phyloP scores from a whole-genome alignment of 768 basidiomycete species.

The Boletus vermiculosoides region DNA sequence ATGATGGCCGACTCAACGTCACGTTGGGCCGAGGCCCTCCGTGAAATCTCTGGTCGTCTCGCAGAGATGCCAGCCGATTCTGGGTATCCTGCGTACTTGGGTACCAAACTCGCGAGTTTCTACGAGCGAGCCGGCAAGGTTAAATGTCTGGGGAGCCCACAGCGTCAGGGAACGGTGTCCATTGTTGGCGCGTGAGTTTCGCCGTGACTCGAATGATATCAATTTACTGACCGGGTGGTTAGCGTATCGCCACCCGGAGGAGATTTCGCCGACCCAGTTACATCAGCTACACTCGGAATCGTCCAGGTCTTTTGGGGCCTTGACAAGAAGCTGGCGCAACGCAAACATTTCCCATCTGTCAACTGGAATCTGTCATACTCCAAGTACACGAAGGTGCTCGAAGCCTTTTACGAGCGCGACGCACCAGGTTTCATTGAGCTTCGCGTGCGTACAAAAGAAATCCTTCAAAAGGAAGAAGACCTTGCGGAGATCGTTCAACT shows the following conservation, averaged over 20 bases:
- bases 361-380: conserved; percentile 99
- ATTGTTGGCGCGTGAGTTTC: conserved; percentile 94
- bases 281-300: conserved; percentile 94
- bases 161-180: conserved; percentile 88
- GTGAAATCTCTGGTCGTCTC: conserved; percentile 98
- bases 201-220: background rate
- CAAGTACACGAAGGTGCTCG: conserved; percentile 93
- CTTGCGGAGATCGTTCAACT: conserved; percentile 98
- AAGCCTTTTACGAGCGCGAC: conserved; percentile 86
- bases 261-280: conserved; percentile 99
- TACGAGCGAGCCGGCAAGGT: conserved; percentile 99
- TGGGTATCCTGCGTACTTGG: conserved; percentile 96
- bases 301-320: conserved; percentile 99
- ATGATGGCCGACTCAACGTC: conserved; percentile 99
- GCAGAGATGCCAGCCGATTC: conserved; percentile 99
- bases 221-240: conserved; percentile 11
- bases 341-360: conserved; percentile 99
- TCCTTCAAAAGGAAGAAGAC: conserved; percentile 97
- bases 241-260: conserved; percentile 99
- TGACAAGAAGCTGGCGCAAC: conserved; percentile 97
- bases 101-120: conserved; percentile 95
- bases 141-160: conserved; percentile 84
- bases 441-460: conserved; percentile 91
- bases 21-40: conserved; percentile 98
- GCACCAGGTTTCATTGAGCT: conserved; percentile 95